phyloP scores from a whole-genome alignment of 192 early-diverging fungal genomes.

The Umbelopsis ramanniana region DNA sequence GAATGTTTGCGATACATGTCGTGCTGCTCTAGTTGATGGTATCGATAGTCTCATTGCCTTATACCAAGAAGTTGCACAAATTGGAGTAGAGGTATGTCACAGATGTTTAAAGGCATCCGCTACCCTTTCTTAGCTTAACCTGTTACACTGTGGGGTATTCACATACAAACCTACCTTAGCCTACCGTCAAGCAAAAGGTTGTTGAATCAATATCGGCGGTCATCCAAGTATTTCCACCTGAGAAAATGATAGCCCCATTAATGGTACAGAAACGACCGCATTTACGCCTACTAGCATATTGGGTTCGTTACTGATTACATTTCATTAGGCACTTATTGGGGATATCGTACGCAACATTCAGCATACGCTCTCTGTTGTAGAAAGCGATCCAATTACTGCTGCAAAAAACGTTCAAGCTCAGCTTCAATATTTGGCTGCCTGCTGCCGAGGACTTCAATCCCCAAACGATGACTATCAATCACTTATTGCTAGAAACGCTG shows the following conservation, averaged over 20 bases:
- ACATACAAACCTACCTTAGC: not conserved
- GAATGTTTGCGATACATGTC: slow-evolving; percentile 73
- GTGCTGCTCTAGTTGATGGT: slow-evolving; percentile 60
- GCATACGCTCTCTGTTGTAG: not conserved
- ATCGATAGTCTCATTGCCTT: slow-evolving; percentile 63
- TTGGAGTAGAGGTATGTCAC: slow-evolving; percentile 25
- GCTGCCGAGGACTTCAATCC: slow-evolving; percentile 57
- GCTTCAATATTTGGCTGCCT: slow-evolving; percentile 53
- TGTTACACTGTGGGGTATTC: not conserved
- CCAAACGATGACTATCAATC: slow-evolving; percentile 54
- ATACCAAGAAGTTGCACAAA: slow-evolving; percentile 53
- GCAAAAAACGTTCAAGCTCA: slow-evolving; percentile 44
- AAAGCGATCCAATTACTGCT: slow-evolving; percentile 31
- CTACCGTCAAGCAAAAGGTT: slow-evolving; percentile 45
- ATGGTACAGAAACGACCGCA: slow-evolving; percentile 34
- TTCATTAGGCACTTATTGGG: slow-evolving; percentile 26
- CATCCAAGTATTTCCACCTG: slow-evolving; percentile 45
- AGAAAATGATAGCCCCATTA: slow-evolving; percentile 40
- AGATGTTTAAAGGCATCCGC: too few relatives aligned
- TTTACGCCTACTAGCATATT: not conserved
- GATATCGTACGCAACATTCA: slow-evolving; percentile 30
- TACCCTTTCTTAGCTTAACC: not conserved
- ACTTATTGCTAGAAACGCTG: slow-evolving; percentile 15
- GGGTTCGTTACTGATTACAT: slow-evolving; percentile 21
- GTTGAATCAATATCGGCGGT: slow-evolving; percentile 51